Evolutionary conservation across 257 asterid species (phyloP), one percentile per base, ranked within the genome.

Genomic region (Nicotiana otophora): DNA sequence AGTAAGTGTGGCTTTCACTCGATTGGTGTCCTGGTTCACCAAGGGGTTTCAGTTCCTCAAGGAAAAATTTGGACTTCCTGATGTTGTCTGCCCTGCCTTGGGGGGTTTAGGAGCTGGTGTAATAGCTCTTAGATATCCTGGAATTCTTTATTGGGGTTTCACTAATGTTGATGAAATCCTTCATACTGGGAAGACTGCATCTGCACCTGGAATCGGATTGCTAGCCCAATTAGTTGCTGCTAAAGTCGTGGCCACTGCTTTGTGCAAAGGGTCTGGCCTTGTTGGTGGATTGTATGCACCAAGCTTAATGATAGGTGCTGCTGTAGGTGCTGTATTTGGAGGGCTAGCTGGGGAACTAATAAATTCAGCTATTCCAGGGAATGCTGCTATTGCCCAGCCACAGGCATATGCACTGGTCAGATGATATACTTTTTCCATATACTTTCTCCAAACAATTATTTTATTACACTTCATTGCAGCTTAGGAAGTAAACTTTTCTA

Each of bases 301-400:
- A 67, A 96, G 98, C 87, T 88, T 96, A 88, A 96, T 96, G 99
- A 94, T 96, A 85, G 99, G 99, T 88, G 97, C 99, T 83, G 98
- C 98, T 82, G 97, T 94, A 23, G 99, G 99, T 82, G 99, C 98
- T 36, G 97, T 94, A 31, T 96, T 96, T 88, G 99, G 99, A 62
- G 99, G 98, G 81, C 84, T 89, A 81, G 97, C 99, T 14, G 97
- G 98, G 58, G 96, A 93, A 87, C 87, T 96, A 53, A 94, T 96
- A 64, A 92, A 96, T 89, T 88, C 95, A 15, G 98, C 99, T 85
- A 91, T 96, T 88, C 98, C 99, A 14, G 98, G 99, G 85, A 93
- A 93, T 89, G 89, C 97, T 80, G 98, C 98, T 70, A 84, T 96
- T 88, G 99, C 98, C 63, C 98, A 96, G 87, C 96, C 99, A 17